Evolutionary conservation across 257 asterid genomes (phyloP).

Genomic region (Solanum lycopersicoides): DNA sequence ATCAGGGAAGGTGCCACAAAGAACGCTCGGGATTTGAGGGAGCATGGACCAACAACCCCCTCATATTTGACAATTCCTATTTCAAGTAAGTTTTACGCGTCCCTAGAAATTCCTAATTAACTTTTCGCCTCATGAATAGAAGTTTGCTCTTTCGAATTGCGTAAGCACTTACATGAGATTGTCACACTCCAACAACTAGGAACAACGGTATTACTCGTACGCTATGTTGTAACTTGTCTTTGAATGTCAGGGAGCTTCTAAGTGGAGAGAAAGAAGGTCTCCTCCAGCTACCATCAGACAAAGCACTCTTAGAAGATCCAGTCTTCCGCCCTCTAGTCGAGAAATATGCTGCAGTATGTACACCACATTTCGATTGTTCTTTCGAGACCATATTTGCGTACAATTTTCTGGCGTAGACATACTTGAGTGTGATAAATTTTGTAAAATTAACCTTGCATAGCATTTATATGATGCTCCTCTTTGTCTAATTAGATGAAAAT

Average conservation of each 20-base stretch:
- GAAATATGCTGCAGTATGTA: conserved; percentile 68
- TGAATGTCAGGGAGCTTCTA: conserved; percentile 49
- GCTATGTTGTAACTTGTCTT: conserved; percentile 17
- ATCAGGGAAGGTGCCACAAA: conserved; percentile 82
- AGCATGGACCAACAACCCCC: conserved; percentile 85
- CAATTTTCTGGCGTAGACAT: neutral
- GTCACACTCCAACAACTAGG: neutral
- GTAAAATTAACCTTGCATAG: neutral
- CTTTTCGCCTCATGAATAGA: neutral
- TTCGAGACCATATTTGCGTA: neutral
- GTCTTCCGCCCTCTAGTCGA: conserved; percentile 66
- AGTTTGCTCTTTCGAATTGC: neutral
- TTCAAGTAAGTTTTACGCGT: conserved; percentile 32
- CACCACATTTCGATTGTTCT: neutral
- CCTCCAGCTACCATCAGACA: conserved; percentile 70
- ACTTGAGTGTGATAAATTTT: neutral
- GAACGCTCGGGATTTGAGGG: conserved; percentile 93
- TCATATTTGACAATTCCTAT: conserved; percentile 71
- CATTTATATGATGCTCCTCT: neutral
- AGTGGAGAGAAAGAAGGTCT: conserved; percentile 69
- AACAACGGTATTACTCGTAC: conserved; percentile 25
- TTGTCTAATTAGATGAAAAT: neutral
- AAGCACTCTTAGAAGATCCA: conserved; percentile 59
- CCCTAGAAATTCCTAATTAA: neutral
- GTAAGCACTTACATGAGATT: neutral